These are phyloP conservation scores for Yamadazyma membranifaciens DNA, from an alignment of 1,139 yeast genomes.

Conservation along the genomic window DNA sequence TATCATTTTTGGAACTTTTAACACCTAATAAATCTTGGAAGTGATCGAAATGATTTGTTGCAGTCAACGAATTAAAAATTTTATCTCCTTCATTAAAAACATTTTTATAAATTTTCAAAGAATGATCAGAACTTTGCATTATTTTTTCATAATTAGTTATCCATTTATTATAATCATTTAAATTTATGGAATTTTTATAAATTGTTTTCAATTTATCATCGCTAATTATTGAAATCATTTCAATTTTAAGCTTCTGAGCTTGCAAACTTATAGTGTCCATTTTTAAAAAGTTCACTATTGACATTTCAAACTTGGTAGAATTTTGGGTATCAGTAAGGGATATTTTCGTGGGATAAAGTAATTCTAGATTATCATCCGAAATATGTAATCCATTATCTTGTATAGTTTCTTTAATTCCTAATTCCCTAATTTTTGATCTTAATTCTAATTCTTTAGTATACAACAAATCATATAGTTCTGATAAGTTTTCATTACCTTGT, in stretches of 20 bases:
- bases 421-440: conserved; percentile 28
- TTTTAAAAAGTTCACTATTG: conserved; percentile 44
- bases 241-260: conserved; percentile 25
- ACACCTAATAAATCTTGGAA: background rate
- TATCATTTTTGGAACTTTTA: conserved; percentile 4
- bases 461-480: background rate
- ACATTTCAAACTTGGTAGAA: conserved; percentile 34
- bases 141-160: conserved; percentile 36
- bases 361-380: conserved; percentile 51
- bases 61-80: conserved; percentile 20
- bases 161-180: conserved; percentile 56
- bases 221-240: conserved; percentile 45
- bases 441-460: background rate
- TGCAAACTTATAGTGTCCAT: conserved; percentile 6
- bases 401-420: conserved; percentile 31
- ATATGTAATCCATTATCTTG: conserved; percentile 32
- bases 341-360: conserved; percentile 54
- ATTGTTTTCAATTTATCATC: conserved; percentile 50
- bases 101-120: conserved; percentile 44
- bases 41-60: background rate
- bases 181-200: conserved; percentile 31
- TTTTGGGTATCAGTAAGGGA: conserved; percentile 30
- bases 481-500: background rate
- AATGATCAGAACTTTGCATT: conserved; percentile 44
- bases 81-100: conserved; percentile 58